A percentile compares a stretch with the other conserved stretches of the same genome.
Evolutionary conservation across 1,284 basidiomycete species (phyloP).

Genomic region (Leccinum griseonigrum): DNA sequence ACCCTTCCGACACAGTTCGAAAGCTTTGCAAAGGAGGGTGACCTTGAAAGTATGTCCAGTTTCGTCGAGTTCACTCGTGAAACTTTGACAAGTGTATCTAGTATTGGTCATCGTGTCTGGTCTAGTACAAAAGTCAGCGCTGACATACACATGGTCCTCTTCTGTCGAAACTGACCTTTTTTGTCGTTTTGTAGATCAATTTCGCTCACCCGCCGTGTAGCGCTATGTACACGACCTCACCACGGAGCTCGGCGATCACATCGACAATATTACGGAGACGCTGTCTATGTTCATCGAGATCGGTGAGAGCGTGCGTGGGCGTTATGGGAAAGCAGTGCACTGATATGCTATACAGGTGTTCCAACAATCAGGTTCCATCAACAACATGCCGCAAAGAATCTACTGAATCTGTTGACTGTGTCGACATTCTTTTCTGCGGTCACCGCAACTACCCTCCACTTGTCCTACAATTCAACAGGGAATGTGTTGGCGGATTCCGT

Average conservation of each 20-base stretch:
- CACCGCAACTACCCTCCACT: slow-evolving; percentile 55
- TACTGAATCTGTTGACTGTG: slow-evolving; percentile 56
- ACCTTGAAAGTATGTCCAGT: slow-evolving; percentile 42
- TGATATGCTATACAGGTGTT: slow-evolving; percentile 43
- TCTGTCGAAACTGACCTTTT: slow-evolving; percentile 13
- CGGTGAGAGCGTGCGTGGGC: slow-evolving; percentile 36
- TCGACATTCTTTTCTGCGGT: slow-evolving; percentile 64
- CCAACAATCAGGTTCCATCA: slow-evolving; percentile 62
- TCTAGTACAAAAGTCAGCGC: slow-evolving; percentile 34
- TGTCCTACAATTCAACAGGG: slow-evolving; percentile 38
- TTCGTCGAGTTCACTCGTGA: not conserved
- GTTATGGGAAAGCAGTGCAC: slow-evolving; percentile 14
- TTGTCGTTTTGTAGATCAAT: slow-evolving; percentile 40
- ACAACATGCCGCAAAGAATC: slow-evolving; percentile 49
- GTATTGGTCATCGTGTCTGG: slow-evolving; percentile 36
- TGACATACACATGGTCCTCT: not conserved
- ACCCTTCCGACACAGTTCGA: slow-evolving; percentile 39
- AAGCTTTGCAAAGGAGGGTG: slow-evolving; percentile 47
- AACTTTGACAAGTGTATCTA: slow-evolving; percentile 19
- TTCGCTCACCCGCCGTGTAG: slow-evolving; percentile 51
- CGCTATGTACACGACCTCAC: slow-evolving; percentile 54
- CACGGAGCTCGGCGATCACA: slow-evolving; percentile 52
- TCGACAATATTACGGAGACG: slow-evolving; percentile 51
- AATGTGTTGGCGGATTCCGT: slow-evolving; percentile 40
- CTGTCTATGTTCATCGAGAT: slow-evolving; percentile 54